Evolutionary conservation across 2,329 filamentous ascomycete genomes (phyloP).

Genomic region (Aspergillus versicolor): DNA sequence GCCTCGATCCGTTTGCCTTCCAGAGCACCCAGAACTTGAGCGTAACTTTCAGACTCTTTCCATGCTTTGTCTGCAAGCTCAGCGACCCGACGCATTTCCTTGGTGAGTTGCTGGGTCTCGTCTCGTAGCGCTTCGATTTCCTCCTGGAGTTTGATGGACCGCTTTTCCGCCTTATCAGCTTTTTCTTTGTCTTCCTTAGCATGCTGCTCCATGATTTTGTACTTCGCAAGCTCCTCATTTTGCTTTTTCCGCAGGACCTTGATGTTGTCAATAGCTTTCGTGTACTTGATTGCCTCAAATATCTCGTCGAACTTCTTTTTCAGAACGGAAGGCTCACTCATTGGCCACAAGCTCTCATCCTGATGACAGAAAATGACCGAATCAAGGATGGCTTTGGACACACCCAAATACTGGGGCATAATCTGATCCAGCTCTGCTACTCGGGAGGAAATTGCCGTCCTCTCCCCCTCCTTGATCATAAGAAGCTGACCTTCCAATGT

Average conservation of each 20-base stretch:
- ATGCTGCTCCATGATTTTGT: conserved; percentile 72
- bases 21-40: conserved; percentile 72
- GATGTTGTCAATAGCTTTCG: conserved; percentile 94
- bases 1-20: conserved; percentile 74
- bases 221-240: conserved; percentile 68
- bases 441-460: conserved; percentile 73
- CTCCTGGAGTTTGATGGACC: conserved; percentile 62
- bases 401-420: conserved; percentile 82
- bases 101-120: conserved; percentile 61
- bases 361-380: conserved; percentile 98
- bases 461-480: conserved; percentile 76
- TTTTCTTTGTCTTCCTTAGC: conserved; percentile 83
- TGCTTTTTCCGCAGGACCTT: conserved; percentile 82
- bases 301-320: conserved; percentile 98
- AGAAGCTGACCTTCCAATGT: conserved; percentile 78
- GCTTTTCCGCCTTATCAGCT: conserved; percentile 69
- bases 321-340: conserved; percentile 79
- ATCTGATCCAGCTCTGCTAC: conserved; percentile 78
- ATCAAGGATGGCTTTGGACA: conserved; percentile 85
- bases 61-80: conserved; percentile 64
- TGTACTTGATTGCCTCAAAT: conserved; percentile 95
- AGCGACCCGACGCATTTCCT: conserved; percentile 44
- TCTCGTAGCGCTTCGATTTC: conserved; percentile 59
- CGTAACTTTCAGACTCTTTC: conserved; percentile 70
- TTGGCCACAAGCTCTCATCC: conserved; percentile 94